Percentiles rank a stretch among this genome's conserved stretches.
Conservation (phyloP, 805 yeast species). For the Candida argentea region DNA sequence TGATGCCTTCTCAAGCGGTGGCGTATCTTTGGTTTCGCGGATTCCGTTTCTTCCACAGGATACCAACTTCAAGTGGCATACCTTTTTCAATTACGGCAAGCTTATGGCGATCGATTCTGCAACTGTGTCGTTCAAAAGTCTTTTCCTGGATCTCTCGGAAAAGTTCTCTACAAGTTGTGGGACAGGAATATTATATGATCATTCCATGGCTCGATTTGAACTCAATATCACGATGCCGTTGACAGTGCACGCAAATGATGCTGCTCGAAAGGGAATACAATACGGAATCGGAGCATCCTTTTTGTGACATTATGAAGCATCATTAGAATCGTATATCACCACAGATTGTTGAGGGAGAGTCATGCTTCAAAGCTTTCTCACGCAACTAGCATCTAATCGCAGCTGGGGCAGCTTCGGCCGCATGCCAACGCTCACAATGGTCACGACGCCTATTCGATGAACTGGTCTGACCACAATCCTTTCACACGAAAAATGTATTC, state of each 20-base stretch:
- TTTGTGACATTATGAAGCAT: conserved; percentile 19
- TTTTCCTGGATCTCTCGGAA: conserved; percentile 3
- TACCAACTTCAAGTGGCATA: conserved; percentile 39
- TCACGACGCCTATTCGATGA: no score
- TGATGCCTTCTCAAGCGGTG: conserved; percentile 37
- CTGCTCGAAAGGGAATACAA: conserved; percentile 42
- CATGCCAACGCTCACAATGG: no score
- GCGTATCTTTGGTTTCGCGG: conserved; percentile 32
- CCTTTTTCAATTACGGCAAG: conserved; percentile 39
- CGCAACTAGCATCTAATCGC: no score
- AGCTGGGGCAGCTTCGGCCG: no score
- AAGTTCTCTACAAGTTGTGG: conserved; percentile 33
- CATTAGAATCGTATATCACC: background rate
- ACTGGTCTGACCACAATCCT: no score
- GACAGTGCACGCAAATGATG: conserved; percentile 34
- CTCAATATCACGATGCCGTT: conserved; percentile 45
- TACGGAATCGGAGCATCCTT: conserved; percentile 54
- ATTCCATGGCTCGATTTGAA: conserved; percentile 51
- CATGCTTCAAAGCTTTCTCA: no score
- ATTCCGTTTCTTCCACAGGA: conserved; percentile 33
- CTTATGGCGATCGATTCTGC: conserved; percentile 13
- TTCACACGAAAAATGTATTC: no score
- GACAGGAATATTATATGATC: conserved; percentile 41
- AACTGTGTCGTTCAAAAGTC: conserved; percentile 2
- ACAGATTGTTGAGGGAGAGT: no score